A percentile compares a stretch with the other conserved stretches of the same genome.
Conservation (phyloP, 73 alveolate species). For the Paramecium biaurelia region DNA sequence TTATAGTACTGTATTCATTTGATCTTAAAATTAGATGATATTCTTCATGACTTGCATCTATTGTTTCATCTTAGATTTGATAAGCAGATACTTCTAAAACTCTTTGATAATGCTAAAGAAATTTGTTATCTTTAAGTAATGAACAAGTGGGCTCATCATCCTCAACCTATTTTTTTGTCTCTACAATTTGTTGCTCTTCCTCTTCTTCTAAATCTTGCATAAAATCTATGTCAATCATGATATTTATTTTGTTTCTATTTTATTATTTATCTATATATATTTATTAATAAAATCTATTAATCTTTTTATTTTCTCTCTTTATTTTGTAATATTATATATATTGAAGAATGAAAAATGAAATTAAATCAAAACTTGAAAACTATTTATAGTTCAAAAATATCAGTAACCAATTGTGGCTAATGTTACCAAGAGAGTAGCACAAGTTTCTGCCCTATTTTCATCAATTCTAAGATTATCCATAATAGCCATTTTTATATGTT, state of each 20-base stretch:
- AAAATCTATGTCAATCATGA: neutral
- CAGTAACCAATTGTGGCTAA: neutral
- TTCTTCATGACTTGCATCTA: slow-evolving; percentile 44
- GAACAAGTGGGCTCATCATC: neutral
- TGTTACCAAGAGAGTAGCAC: neutral
- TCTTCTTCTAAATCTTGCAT: neutral
- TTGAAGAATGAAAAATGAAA: neutral
- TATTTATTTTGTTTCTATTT: neutral
- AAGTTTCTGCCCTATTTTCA: neutral
- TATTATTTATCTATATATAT: neutral
- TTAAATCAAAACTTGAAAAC: neutral
- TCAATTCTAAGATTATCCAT: neutral
- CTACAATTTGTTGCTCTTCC: neutral
- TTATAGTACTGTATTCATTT: slow-evolving; percentile 47
- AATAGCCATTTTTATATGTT: neutral
- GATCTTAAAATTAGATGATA: slow-evolving; percentile 48
- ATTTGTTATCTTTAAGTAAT: neutral
- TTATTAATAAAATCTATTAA: neutral
- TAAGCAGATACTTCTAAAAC: neutral
- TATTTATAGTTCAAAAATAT: neutral
- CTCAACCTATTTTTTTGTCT: neutral
- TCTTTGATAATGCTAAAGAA: neutral
- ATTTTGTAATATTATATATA: no score
- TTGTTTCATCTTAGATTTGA: neutral
- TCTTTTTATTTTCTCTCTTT: neutral